Evolutionary conservation across 768 basidiomycete species (phyloP), one percentile per base, ranked within the genome.

Genomic region (Mycena galopus): DNA sequence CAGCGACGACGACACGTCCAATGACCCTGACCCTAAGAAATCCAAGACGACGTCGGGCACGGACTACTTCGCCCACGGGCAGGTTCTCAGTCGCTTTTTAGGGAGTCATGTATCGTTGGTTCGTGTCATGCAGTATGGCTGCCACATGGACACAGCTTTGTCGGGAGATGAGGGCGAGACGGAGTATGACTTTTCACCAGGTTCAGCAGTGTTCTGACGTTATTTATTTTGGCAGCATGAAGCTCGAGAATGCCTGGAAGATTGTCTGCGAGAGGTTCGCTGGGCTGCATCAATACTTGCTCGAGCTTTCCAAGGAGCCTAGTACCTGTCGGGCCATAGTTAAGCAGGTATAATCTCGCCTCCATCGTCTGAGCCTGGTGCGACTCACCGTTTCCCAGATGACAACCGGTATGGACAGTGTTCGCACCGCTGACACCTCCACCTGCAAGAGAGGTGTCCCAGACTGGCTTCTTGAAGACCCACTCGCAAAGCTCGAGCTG

Each of bases 31-130:
- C 35, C 35, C 35, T 12, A 44, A 39, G 55, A 65, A 57, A 23
- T 14, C 35, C 3, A 57, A 39, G 19, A n/a, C 2, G 10, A 2
- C 23, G 14, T 1, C 9, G 27, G 25, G 53, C 2, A 39, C 25
- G 12, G 65, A 65, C 65, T 65, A 65, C 53, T 4, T 57, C 17
- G 37, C 16, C 0, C 30, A 56, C 55, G 65, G 65, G 27, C 53
- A 53, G 16, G 32, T 4, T 17, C 42, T 65, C 33, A 53, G 27
- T 37, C 65, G 65, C 2, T 44, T 65, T 39, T 25, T 65, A 1
- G 65, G 65, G 35, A 7, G 35, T 12, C 19, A 33, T 37, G 2
- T 65, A 42, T 23, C 21, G n/a, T 65, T 4, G 5, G 2, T 1
- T 6, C 35, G 29, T 2, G 55, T 65, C 7, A 17, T 65, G 37